These are phyloP conservation scores for Paecilomyces sp. DNA, from an alignment of 2,329 filamentous ascomycete genomes.

Conservation along the genomic window DNA sequence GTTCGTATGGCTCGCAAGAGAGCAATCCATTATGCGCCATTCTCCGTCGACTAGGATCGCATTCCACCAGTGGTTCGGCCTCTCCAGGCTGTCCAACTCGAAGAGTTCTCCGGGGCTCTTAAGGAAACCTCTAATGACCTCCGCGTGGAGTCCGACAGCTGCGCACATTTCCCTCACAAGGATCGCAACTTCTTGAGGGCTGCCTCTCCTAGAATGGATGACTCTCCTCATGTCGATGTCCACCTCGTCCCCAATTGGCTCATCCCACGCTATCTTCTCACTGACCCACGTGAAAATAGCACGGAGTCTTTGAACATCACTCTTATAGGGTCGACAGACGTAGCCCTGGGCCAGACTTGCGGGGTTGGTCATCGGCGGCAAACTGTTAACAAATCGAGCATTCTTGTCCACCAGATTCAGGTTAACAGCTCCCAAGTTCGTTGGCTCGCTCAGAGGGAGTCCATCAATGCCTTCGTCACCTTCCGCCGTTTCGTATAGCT, in stretches of 20 bases:
- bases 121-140: slow-evolving; percentile 81
- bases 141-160: slow-evolving; percentile 79
- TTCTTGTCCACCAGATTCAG: slow-evolving; percentile 91
- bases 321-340: slow-evolving; percentile 87
- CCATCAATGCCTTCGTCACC: slow-evolving; percentile 88
- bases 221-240: slow-evolving; percentile 71
- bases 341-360: slow-evolving; percentile 81
- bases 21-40: slow-evolving; percentile 95
- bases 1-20: slow-evolving; percentile 83
- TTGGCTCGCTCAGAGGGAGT: slow-evolving; percentile 70
- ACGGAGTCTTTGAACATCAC: slow-evolving; percentile 83
- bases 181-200: slow-evolving; percentile 79
- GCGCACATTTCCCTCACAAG: slow-evolving; percentile 90
- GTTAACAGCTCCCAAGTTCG: slow-evolving; percentile 73
- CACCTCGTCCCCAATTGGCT: slow-evolving; percentile 72
- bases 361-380: slow-evolving; percentile 76
- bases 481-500: slow-evolving; percentile 74
- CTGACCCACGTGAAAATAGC: slow-evolving; percentile 97
- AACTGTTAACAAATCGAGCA: slow-evolving; percentile 76
- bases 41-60: slow-evolving; percentile 85
- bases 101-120: slow-evolving; percentile 80
- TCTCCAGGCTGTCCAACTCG: slow-evolving; percentile 74
- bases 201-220: slow-evolving; percentile 75
- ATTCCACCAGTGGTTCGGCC: slow-evolving; percentile 97
- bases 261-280: slow-evolving; percentile 94